phyloP scores from a whole-genome alignment of 805 yeast species.

The Saturnispora serradocipensis region DNA sequence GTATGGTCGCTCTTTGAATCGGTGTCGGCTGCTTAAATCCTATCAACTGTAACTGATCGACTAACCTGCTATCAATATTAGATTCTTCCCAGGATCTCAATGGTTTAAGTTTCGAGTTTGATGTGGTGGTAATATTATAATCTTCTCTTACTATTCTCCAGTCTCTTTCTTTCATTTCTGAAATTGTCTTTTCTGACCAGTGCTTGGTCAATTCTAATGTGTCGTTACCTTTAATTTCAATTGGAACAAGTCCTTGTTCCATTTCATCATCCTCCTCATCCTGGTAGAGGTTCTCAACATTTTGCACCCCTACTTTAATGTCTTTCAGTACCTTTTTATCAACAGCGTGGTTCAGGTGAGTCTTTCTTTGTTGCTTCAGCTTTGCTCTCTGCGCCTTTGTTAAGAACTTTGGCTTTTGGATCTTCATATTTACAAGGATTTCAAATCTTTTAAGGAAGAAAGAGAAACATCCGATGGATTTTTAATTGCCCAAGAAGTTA shows the following conservation, averaged over 20 bases:
- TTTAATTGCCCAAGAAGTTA: constrained; percentile 1
- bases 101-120: constrained; percentile 52
- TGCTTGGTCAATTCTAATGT: constrained; percentile 19
- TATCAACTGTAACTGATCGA: constrained; percentile 28
- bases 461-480: constrained; percentile 7
- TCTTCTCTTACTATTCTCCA: constrained; percentile 87
- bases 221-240: background rate
- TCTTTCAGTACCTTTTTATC: background rate
- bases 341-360: background rate
- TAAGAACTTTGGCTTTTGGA: constrained; percentile 1
- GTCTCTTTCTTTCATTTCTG: constrained; percentile 69
- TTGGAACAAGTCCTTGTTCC: background rate
- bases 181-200: constrained; percentile 63
- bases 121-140: constrained; percentile 51
- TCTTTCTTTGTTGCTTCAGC: background rate
- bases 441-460: constrained; percentile 1
- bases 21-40: constrained; percentile 72
- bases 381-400: background rate
- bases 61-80: constrained; percentile 30
- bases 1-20: constrained; percentile 82
- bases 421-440: constrained; percentile 1
- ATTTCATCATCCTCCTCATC: background rate
- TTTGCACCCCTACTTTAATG: background rate
- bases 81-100: constrained; percentile 69
- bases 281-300: background rate